Base-by-base conservation (phyloP, 257 asterid species). In the Schizonepeta tenuifolia region DNA sequence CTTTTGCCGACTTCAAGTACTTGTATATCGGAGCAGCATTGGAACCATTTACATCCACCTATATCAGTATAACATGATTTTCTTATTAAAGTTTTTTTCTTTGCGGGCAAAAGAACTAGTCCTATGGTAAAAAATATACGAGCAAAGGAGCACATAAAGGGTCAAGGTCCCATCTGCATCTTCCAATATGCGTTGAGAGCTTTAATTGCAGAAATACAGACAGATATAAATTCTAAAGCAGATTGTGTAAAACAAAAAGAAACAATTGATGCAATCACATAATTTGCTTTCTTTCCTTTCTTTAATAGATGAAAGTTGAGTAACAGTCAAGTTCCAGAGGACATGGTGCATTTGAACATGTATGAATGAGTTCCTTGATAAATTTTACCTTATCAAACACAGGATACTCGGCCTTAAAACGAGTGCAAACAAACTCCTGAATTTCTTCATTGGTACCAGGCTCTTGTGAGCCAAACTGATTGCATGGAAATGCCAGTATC, bases 401-500 rank as follows among this genome's bases (percentile, higher is more conserved):
- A 33, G 98, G 97, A 71, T 69, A 93, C 75, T 91, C 96, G 0
- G 98, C 98, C 88, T 93, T 90, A 53, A 93, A 93, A 71, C 92
- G 96, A 77, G 98, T 89, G 82, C 98, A 93, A 33, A 80, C 97
- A 55, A 87, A 89, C 35, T 89, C 80, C 60, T 82, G 89, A 71
- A 90, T 89, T 62, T 90, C 96, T 91, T 87, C 97, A 59, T 80
- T 85, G 77, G 77, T 86, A 68, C 98, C 96, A 70, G 98, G 98
- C 81, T 93, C 97, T 70, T 93, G 96, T 8, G 94, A 87, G 15
- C 89, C 92, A 77, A 93, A 93, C 81, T 93, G 98, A 78, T 93
- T 93, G 91, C 98, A 91, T 7, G 98, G 98, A 72, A 93, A 93
- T 64, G 98, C 98, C 46, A 91, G 83, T 66, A 93, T 93, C 90